Evolutionary conservation across 1,284 basidiomycete species (phyloP), one percentile per base, ranked within the genome.

Genomic region (Ustilago nuda): DNA sequence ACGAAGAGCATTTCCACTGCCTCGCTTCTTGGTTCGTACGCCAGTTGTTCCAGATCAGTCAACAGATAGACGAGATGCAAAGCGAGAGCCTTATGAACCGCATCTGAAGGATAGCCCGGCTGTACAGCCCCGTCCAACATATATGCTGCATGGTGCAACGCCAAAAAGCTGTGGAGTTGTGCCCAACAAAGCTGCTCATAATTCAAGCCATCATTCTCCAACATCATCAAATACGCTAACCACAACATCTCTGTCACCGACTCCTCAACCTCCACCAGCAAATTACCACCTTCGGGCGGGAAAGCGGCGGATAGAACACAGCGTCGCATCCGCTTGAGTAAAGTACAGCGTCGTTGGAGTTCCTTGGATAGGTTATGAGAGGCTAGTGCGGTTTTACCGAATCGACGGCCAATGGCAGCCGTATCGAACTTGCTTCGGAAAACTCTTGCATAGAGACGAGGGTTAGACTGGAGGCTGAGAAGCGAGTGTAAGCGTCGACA

Each of bases 1-100:
- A 88, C 86, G 65, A 88, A 89, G 64, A 89, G 86, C 74, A 87
- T 87, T 69, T 88, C 87, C 61, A 88, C 88, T n/a, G 87, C 84
- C 57, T 88, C 87, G 13, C 84, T 82, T 2, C 80, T 66, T 0
- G 81, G 86, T 36, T 87, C 86, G 27, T 84, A 83, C 6, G 68
- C 76, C 13, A 83, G 64, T 53, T 71, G 67, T 45, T 73, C 82
- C 55, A 85, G 80, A 56, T 85, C 86, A 15, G 80, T 82, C 11
- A 88, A 65, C 23, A 89, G 66, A 86, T 87, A 88, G 8, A 82
- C 77, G 33, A 88, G 83, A 86, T 88, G 88, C 75, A 88, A 83
- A 27, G 86, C 84, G n/a, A 88, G 78, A 9, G 87, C 81, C 59
- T 87, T 82, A 12, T 82, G 83, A 9, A 82, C 74, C 9, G 82